Evolutionary conservation across 345 rosid species (phyloP).

Genomic region (Turritis glabra): DNA sequence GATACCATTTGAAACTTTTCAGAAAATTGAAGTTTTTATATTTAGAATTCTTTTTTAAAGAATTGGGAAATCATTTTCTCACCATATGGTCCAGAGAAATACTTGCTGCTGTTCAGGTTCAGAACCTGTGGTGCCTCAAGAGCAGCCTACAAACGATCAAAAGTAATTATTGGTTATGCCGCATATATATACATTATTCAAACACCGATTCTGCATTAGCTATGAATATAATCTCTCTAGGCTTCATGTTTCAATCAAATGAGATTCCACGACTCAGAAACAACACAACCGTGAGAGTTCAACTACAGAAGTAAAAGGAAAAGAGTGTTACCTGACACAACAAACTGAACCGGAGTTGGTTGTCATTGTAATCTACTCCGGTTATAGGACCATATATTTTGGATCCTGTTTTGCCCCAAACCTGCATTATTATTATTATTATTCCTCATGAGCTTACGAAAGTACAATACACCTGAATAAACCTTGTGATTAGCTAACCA

Average conservation of each 20-base stretch:
- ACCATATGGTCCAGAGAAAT: slow-evolving; percentile 94
- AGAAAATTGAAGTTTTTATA: neutral
- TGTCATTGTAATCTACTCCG: slow-evolving; percentile 80
- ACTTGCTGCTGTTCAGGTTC: slow-evolving; percentile 52
- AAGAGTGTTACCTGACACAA: slow-evolving; percentile 60
- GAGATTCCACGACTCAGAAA: neutral
- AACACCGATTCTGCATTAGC: slow-evolving; percentile 8
- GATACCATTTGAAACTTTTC: neutral
- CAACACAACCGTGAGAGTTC: neutral
- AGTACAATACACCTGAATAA: neutral
- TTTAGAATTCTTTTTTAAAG: neutral
- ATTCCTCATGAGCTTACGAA: slow-evolving; percentile 7
- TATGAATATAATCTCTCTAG: neutral
- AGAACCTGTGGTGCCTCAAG: slow-evolving; percentile 86
- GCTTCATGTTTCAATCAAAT: slow-evolving; percentile 1
- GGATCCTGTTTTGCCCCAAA: slow-evolving; percentile 87
- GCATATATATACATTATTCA: neutral
- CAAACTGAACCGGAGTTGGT: slow-evolving; percentile 83
- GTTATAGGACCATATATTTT: slow-evolving; percentile 83
- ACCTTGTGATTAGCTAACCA: slow-evolving; percentile 1
- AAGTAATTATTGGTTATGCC: slow-evolving; percentile 2
- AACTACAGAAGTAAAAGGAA: neutral
- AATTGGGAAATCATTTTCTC: slow-evolving; percentile 8
- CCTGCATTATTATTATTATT: slow-evolving; percentile 43
- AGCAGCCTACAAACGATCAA: slow-evolving; percentile 67